Conservation (phyloP, 2,329 filamentous ascomycete genomes). For the Metarhizium album region DNA sequence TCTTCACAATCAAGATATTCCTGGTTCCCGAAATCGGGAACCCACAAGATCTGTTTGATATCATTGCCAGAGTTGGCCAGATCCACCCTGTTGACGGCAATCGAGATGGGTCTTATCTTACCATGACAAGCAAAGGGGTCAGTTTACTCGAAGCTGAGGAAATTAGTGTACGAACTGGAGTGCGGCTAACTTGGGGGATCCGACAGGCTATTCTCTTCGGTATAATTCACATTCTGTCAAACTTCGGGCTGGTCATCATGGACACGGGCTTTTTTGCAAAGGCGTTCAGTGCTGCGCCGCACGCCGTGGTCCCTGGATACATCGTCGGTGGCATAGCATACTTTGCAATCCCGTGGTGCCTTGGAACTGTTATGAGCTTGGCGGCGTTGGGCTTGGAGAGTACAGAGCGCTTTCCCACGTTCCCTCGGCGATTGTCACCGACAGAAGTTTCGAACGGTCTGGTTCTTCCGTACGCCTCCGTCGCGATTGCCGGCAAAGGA, state of each 20-base stretch:
- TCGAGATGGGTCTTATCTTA: constrained; percentile 28
- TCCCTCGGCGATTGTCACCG: constrained; percentile 42
- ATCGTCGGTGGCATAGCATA: constrained; percentile 42
- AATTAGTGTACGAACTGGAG: background rate
- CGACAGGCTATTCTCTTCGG: constrained; percentile 36
- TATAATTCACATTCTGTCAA: constrained; percentile 23
- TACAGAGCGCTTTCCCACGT: constrained; percentile 40
- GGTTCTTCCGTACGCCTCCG: constrained; percentile 54
- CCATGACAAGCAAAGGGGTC: constrained; percentile 41
- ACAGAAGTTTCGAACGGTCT: constrained; percentile 56
- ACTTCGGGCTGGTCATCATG: constrained; percentile 40
- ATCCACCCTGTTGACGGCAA: constrained; percentile 39
- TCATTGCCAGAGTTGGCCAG: constrained; percentile 32
- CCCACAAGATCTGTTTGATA: constrained; percentile 35
- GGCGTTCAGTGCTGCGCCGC: constrained; percentile 35
- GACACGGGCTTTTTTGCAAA: constrained; percentile 44
- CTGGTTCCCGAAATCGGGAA: constrained; percentile 36
- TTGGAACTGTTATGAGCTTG: constrained; percentile 40
- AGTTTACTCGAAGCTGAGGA: constrained; percentile 4
- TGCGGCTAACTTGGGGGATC: background rate
- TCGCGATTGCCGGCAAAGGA: constrained; percentile 58
- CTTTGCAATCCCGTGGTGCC: constrained; percentile 42
- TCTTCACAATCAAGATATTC: constrained; percentile 35
- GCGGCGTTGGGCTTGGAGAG: constrained; percentile 36
- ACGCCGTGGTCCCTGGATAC: constrained; percentile 31